Percentiles rank a stretch among this genome's conserved stretches.
Conservation (phyloP, 192 early-diverging fungal species). For the Podila verticillata region DNA sequence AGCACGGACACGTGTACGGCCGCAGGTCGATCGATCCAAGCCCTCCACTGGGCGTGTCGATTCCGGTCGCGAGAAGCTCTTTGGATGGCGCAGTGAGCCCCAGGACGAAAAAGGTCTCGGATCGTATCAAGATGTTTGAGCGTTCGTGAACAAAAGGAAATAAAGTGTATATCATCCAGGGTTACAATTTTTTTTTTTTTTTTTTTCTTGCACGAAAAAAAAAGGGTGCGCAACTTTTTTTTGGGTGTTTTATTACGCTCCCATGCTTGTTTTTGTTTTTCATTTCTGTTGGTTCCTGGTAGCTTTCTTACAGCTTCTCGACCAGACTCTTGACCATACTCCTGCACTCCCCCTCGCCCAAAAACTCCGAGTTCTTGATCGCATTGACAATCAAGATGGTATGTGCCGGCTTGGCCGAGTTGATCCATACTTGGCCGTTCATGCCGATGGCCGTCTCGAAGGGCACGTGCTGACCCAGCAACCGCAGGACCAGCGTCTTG, state of each 20-base stretch:
- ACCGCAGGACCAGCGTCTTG: slow-evolving; percentile 72
- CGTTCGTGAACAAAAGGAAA: slow-evolving; percentile 1
- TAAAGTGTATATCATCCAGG: too few relatives aligned
- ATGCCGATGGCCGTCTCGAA: slow-evolving; percentile 93
- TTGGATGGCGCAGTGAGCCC: background rate
- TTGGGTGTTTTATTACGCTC: too few relatives aligned
- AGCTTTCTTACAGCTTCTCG: slow-evolving; percentile 15
- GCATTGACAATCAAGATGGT: slow-evolving; percentile 77
- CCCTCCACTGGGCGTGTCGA: too few relatives aligned
- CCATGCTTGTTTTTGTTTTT: too few relatives aligned
- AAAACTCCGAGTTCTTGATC: slow-evolving; percentile 78
- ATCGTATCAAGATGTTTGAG: slow-evolving; percentile 27
- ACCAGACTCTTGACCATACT: slow-evolving; percentile 53
- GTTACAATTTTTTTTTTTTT: too few relatives aligned
- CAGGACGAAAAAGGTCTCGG: slow-evolving; percentile 11
- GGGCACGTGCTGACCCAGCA: slow-evolving; percentile 75
- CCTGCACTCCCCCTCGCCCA: slow-evolving; percentile 64
- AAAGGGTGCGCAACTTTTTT: too few relatives aligned
- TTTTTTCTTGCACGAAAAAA: too few relatives aligned
- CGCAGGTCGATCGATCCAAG: too few relatives aligned
- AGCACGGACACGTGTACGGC: background rate
- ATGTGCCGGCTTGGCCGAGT: slow-evolving; percentile 65
- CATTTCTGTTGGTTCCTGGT: background rate
- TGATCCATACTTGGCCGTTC: slow-evolving; percentile 96
- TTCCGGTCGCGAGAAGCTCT: too few relatives aligned